Conservation (phyloP, 495 filamentous ascomycete species). For the Aspergillus conjunctus region DNA sequence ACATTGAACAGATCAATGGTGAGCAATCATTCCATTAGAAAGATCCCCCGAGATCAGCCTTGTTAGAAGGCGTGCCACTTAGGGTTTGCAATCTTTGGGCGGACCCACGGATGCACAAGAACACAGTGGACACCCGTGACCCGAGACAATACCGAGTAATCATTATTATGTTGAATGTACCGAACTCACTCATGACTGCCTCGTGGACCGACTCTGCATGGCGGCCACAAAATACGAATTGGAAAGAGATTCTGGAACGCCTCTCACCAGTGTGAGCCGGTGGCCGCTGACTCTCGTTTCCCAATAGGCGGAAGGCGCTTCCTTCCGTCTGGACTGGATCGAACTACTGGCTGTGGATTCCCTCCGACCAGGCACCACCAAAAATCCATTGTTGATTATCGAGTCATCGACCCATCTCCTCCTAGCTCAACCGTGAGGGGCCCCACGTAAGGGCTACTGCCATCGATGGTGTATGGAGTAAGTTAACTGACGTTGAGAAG, state of each 20-base stretch:
- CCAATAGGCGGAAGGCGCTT: background rate
- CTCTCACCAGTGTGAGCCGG: background rate
- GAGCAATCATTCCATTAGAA: background rate
- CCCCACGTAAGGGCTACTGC: slow-evolving; percentile 1
- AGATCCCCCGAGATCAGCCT: background rate
- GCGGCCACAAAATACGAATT: slow-evolving; percentile 1
- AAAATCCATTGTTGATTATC: background rate
- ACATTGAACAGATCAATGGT: background rate
- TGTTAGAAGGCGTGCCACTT: background rate
- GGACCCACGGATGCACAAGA: background rate
- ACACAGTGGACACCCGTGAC: background rate
- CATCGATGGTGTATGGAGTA: background rate
- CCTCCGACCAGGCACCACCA: background rate
- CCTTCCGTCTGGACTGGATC: background rate
- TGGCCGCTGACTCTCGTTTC: background rate
- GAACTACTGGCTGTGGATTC: background rate
- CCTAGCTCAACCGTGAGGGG: background rate
- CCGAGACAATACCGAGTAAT: background rate
- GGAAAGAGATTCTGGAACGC: slow-evolving; percentile 3
- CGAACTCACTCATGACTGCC: background rate
- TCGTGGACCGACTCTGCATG: background rate
- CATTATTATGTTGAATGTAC: background rate
- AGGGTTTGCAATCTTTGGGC: background rate
- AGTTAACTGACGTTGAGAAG: slow-evolving; percentile 3
- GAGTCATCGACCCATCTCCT: background rate